A percentile compares a stretch with the other conserved stretches of the same genome.
These are phyloP conservation scores for Caloboletus inedulis DNA, from an alignment of 1,284 basidiomycete genomes.

Conservation along the genomic window DNA sequence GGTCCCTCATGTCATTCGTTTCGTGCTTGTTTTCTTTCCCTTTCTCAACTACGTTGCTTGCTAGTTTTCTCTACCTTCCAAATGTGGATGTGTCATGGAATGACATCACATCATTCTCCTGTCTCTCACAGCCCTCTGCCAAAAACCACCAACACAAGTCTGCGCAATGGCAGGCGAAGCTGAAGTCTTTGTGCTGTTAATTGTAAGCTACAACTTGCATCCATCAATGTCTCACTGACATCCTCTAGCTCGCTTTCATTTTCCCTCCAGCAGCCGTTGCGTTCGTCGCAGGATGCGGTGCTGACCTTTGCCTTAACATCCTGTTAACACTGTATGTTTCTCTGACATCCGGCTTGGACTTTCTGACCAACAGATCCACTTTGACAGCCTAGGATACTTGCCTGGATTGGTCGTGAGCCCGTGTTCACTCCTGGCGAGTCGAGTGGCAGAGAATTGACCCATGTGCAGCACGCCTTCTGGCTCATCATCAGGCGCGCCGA, in stretches of 20 bases:
- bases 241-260: slow-evolving; percentile 63
- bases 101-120: slow-evolving; percentile 23
- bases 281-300: slow-evolving; percentile 64
- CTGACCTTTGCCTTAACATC: slow-evolving; percentile 68
- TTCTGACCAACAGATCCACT: not conserved
- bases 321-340: slow-evolving; percentile 55
- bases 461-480: slow-evolving; percentile 55
- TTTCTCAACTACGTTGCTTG: not conserved
- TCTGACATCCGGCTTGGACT: rapidly evolving
- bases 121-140: not conserved
- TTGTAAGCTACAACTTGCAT: slow-evolving; percentile 10
- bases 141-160: not conserved
- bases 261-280: slow-evolving; percentile 57
- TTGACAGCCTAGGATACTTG: slow-evolving; percentile 61
- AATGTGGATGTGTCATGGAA: slow-evolving; percentile 16
- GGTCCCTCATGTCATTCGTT: slow-evolving; percentile 12
- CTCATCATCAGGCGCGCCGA: slow-evolving; percentile 68
- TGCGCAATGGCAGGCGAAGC: slow-evolving; percentile 24
- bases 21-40: slow-evolving; percentile 15
- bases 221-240: no score
- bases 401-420: slow-evolving; percentile 62
- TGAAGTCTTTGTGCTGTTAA: slow-evolving; percentile 14
- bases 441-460: not conserved
- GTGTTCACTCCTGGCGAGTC: not conserved
- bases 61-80: slow-evolving; percentile 10